Percentiles rank a stretch among this genome's conserved stretches.
These are phyloP conservation scores for Cokeromyces recurvatus DNA, from an alignment of 371 early-diverging fungal species.

Conservation along the genomic window DNA sequence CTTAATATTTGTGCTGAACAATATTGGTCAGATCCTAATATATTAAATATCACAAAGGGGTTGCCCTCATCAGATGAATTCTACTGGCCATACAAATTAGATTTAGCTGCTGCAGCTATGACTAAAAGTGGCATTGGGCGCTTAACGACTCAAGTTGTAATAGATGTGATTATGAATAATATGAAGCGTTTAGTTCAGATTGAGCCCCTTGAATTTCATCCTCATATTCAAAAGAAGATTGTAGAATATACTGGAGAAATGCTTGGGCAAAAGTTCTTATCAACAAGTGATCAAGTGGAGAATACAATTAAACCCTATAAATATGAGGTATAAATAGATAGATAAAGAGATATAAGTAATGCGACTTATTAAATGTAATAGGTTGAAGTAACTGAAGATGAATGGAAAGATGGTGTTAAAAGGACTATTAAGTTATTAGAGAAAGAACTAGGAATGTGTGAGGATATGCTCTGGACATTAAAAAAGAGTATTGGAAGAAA, in stretches of 20 bases:
- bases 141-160: slow-evolving; percentile 83
- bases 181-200: slow-evolving; percentile 73
- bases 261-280: slow-evolving; percentile 74
- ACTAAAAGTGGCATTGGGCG: slow-evolving; percentile 94
- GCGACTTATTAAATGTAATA: neutral
- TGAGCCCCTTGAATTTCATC: slow-evolving; percentile 85
- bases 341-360: neutral
- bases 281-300: slow-evolving; percentile 93
- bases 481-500: slow-evolving; percentile 71
- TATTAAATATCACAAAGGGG: slow-evolving; percentile 55
- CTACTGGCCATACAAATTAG: slow-evolving; percentile 83
- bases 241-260: slow-evolving; percentile 76
- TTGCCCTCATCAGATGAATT: slow-evolving; percentile 40
- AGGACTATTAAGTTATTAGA: slow-evolving; percentile 71
- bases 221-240: slow-evolving; percentile 69
- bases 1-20: slow-evolving; percentile 84
- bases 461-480: slow-evolving; percentile 64
- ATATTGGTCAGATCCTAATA: slow-evolving; percentile 84
- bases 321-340: slow-evolving; percentile 58
- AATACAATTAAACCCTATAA: slow-evolving; percentile 98
- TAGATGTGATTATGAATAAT: slow-evolving; percentile 76
- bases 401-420: slow-evolving; percentile 87
- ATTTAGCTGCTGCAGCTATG: slow-evolving; percentile 73
- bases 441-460: slow-evolving; percentile 66
- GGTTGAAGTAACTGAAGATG: slow-evolving; percentile 85